A percentile compares a stretch with the other conserved stretches of the same genome.
These are phyloP conservation scores for Hippophae gyantsensis DNA, from an alignment of 306 rosid species.

Conservation along the genomic window DNA sequence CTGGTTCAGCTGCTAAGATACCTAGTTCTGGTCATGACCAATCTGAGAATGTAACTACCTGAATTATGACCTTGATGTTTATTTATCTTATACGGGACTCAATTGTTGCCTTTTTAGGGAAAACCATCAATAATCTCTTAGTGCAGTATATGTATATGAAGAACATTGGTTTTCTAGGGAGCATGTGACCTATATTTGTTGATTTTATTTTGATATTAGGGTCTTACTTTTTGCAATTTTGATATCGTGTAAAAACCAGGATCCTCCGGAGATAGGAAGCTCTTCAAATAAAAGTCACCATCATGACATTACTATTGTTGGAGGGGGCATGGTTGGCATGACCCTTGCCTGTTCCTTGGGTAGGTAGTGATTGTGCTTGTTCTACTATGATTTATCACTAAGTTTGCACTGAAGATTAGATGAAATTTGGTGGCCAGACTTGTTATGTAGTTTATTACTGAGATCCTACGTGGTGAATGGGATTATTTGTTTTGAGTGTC, in stretches of 20 bases:
- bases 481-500: background rate
- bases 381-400: background rate
- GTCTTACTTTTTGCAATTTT: background rate
- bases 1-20: constrained; percentile 31
- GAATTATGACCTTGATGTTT: background rate
- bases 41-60: constrained; percentile 32
- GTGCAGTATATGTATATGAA: too few species aligned
- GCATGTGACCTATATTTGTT: too few species aligned
- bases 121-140: too few species aligned
- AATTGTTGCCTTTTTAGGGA: too few species aligned
- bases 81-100: too few species aligned
- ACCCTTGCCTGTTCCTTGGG: constrained; percentile 93
- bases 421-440: background rate
- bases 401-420: background rate
- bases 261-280: constrained; percentile 30
- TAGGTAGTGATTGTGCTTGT: constrained; percentile 26
- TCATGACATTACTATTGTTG: constrained; percentile 88
- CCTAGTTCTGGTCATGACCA: constrained; percentile 28
- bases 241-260: constrained; percentile 34
- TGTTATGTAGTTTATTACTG: background rate
- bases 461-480: background rate
- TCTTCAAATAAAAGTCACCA: constrained; percentile 26
- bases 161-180: too few species aligned
- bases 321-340: constrained; percentile 97
- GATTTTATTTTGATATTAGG: too few species aligned